Conservation (phyloP, 2,329 filamentous ascomycete species). For the Talaromyces islandicus region DNA sequence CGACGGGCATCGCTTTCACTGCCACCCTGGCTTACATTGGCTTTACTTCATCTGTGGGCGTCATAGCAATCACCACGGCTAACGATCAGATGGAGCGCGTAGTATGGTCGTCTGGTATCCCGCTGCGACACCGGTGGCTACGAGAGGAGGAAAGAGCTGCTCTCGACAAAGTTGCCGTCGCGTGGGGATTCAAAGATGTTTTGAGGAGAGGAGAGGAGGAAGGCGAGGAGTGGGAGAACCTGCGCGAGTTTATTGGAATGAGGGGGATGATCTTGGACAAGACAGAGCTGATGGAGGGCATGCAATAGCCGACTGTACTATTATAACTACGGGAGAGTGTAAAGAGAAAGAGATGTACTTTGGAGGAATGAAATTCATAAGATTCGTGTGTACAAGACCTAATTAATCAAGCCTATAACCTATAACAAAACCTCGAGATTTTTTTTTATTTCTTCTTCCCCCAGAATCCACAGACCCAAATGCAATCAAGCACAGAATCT, state of each 20-base stretch:
- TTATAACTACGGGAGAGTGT: background rate
- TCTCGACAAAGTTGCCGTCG: slow-evolving; percentile 75
- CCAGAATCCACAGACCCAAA: slow-evolving; percentile 12
- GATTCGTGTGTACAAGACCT: slow-evolving; percentile 6
- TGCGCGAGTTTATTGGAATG: slow-evolving; percentile 75
- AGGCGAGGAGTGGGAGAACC: slow-evolving; percentile 78
- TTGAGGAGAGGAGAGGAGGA: slow-evolving; percentile 83
- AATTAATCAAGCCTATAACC: slow-evolving; percentile 9
- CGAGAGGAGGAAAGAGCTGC: slow-evolving; percentile 85
- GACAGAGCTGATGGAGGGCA: slow-evolving; percentile 86
- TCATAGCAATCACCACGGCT: slow-evolving; percentile 76
- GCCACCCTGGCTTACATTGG: slow-evolving; percentile 79
- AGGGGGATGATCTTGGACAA: slow-evolving; percentile 87
- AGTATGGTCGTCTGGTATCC: slow-evolving; percentile 79
- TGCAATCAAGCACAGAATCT: slow-evolving; percentile 41
- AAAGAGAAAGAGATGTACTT: background rate
- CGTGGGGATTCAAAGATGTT: slow-evolving; percentile 85
- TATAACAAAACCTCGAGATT: background rate
- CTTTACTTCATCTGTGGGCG: slow-evolving; percentile 73
- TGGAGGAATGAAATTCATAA: background rate
- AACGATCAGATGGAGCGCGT: slow-evolving; percentile 96
- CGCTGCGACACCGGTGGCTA: slow-evolving; percentile 75
- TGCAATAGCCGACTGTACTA: slow-evolving; percentile 54
- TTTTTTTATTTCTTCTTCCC: slow-evolving; percentile 2
- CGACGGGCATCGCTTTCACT: slow-evolving; percentile 71